Evolutionary conservation across 2,329 filamentous ascomycete species (phyloP).

Genomic region (Pseudogymnoascus sp.): DNA sequence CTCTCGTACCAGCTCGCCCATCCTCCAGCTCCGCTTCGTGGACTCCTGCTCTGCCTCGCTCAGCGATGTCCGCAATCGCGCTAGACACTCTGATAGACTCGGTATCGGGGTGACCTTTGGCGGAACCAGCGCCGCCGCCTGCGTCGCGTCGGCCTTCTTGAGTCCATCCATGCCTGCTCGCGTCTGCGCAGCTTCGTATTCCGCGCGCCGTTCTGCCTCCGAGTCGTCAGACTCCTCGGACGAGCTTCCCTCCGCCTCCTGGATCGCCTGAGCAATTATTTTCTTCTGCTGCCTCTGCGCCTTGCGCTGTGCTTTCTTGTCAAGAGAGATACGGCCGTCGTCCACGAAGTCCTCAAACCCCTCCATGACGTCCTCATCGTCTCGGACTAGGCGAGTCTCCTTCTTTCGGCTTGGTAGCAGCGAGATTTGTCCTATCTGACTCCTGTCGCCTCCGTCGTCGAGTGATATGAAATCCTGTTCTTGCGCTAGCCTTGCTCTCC

Average conservation of each 20-base stretch:
- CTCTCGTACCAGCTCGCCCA: conserved; percentile 61
- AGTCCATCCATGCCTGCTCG: conserved; percentile 76
- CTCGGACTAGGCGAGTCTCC: conserved; percentile 66
- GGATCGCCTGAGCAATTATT: conserved; percentile 78
- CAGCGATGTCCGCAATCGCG: conserved; percentile 53
- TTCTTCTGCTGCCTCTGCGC: conserved; percentile 57
- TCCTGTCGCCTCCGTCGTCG: conserved; percentile 45
- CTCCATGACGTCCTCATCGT: conserved; percentile 89
- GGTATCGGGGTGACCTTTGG: conserved; percentile 73
- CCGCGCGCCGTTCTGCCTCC: conserved; percentile 63
- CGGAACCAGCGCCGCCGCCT: conserved; percentile 48
- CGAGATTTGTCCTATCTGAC: conserved; percentile 16
- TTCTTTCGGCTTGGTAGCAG: conserved; percentile 51
- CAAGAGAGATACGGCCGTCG: conserved; percentile 71
- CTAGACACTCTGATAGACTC: conserved; percentile 58
- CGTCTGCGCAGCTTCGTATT: conserved; percentile 82
- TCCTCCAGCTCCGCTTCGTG: conserved; percentile 49
- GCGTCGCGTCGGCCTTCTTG: conserved; percentile 37
- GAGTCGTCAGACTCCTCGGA: conserved; percentile 61
- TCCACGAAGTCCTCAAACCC: conserved; percentile 90
- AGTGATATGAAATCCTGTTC: conserved; percentile 63
- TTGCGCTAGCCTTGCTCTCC: conserved; percentile 70
- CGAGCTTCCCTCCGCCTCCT: conserved; percentile 62
- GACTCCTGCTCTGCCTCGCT: conserved; percentile 56
- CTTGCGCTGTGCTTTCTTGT: conserved; percentile 69